Percentiles rank a stretch among this genome's conserved stretches.
These are phyloP conservation scores for Magnolia officinalis DNA, from an alignment of 164 flowering plant species.

Conservation along the genomic window DNA sequence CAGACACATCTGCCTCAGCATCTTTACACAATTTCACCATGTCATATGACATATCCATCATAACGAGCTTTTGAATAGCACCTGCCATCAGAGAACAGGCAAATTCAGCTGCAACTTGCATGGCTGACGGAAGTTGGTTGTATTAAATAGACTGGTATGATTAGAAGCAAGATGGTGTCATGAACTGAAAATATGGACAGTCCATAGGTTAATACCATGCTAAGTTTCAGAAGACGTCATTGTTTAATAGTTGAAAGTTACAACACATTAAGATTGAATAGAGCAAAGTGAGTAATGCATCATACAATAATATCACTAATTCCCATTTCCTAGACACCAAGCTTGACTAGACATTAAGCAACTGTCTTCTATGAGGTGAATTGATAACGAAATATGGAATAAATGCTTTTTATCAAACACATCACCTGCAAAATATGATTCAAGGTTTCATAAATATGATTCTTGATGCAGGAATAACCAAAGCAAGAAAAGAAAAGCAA, in stretches of 20 bases:
- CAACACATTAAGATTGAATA: not conserved
- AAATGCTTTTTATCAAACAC: too few species aligned
- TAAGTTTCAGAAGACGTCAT: not conserved
- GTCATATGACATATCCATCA: conserved; percentile 92
- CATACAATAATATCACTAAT: too few species aligned
- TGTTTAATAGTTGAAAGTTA: not conserved
- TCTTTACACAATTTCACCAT: conserved; percentile 66
- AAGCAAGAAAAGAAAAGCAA: too few species aligned
- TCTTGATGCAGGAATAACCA: too few species aligned
- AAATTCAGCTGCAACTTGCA: not conserved
- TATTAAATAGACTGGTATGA: not conserved
- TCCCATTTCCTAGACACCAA: too few species aligned
- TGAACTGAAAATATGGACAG: too few species aligned
- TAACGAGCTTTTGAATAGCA: conserved; percentile 62
- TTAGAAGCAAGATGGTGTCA: not conserved
- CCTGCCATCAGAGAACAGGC: conserved; percentile 33
- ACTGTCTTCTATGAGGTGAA: too few species aligned
- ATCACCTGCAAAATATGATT: too few species aligned
- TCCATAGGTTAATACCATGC: not conserved
- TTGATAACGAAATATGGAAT: too few species aligned
- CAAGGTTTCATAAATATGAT: too few species aligned
- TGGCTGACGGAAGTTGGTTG: not conserved
- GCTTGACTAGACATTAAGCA: too few species aligned
- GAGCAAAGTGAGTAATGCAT: too few species aligned
- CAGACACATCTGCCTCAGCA: conserved; percentile 29